Percentiles rank a stretch among this genome's conserved stretches.
These are phyloP conservation scores for Ceriops decandra DNA, from an alignment of 345 rosid genomes.

Conservation along the genomic window DNA sequence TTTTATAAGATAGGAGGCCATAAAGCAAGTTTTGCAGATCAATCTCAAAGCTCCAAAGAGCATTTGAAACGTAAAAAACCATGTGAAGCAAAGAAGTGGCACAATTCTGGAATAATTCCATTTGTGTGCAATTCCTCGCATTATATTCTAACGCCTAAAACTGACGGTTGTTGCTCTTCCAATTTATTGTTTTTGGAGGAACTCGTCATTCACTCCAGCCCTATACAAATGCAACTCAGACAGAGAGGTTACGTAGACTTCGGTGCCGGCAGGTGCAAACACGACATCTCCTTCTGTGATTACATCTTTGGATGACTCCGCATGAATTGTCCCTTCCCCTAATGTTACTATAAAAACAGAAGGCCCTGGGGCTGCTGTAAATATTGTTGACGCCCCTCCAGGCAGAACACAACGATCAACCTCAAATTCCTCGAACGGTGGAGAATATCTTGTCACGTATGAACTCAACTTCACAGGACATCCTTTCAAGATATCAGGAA, in stretches of 20 bases:
- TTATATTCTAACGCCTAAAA: neutral
- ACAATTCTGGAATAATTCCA: neutral
- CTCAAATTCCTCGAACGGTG: constrained; percentile 93
- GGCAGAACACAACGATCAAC: constrained; percentile 77
- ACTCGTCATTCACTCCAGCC: constrained; percentile 69
- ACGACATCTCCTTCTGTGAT: constrained; percentile 69
- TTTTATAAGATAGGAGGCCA: no score
- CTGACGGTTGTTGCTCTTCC: constrained; percentile 9
- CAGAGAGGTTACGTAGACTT: constrained; percentile 44
- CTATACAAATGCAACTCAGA: constrained; percentile 70
- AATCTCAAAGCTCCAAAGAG: no score
- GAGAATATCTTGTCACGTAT: constrained; percentile 71
- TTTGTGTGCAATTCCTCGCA: neutral
- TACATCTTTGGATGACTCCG: constrained; percentile 35
- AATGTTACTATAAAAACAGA: constrained; percentile 62
- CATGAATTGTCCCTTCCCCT: constrained; percentile 60
- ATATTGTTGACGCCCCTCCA: constrained; percentile 51
- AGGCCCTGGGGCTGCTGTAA: constrained; percentile 76
- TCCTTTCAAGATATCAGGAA: constrained; percentile 81
- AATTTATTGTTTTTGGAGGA: constrained; percentile 38
- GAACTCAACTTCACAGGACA: constrained; percentile 42
- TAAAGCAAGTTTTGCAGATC: no score
- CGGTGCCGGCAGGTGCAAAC: constrained; percentile 67
- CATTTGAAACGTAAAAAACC: no score
- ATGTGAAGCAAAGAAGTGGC: neutral